A percentile compares a stretch with the other conserved stretches of the same genome.
Conservation (phyloP, 257 asterid genomes). For the Solanum piurae region DNA sequence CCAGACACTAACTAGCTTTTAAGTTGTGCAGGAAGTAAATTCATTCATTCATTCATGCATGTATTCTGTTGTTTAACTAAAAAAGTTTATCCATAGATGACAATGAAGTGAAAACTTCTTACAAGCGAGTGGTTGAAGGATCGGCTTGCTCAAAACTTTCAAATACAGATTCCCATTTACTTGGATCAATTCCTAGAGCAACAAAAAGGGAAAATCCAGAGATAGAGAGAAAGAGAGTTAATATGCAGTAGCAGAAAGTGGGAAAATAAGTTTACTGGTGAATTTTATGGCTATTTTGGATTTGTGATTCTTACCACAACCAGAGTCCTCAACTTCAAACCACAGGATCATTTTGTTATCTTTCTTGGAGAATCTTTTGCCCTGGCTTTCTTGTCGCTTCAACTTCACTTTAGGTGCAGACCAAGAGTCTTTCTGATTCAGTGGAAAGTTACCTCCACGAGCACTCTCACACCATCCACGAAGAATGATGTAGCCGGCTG, state of each 20-base stretch:
- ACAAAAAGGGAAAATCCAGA: background rate
- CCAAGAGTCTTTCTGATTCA: slow-evolving; percentile 32
- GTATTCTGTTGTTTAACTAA: background rate
- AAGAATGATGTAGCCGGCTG: slow-evolving; percentile 75
- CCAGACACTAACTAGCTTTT: background rate
- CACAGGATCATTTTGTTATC: slow-evolving; percentile 55
- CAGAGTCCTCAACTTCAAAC: slow-evolving; percentile 92
- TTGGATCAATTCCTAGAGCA: slow-evolving; percentile 66
- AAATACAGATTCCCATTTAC: slow-evolving; percentile 94
- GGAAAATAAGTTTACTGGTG: background rate
- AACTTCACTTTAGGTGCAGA: slow-evolving; percentile 32
- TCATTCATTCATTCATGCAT: background rate
- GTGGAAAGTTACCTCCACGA: slow-evolving; percentile 12
- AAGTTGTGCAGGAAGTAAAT: background rate
- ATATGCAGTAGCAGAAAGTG: slow-evolving; percentile 1
- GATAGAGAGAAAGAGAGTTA: background rate
- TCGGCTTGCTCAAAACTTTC: slow-evolving; percentile 98
- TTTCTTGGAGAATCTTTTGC: slow-evolving; percentile 34
- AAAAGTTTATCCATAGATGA: background rate
- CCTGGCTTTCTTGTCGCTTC: slow-evolving; percentile 30
- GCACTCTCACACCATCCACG: slow-evolving; percentile 84
- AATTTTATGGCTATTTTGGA: background rate
- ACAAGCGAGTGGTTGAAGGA: slow-evolving; percentile 93
- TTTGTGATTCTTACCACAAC: slow-evolving; percentile 56
- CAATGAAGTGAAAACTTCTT: slow-evolving; percentile 17